phyloP scores from a whole-genome alignment of 495 filamentous ascomycete species.

The Arthonia radiata region DNA sequence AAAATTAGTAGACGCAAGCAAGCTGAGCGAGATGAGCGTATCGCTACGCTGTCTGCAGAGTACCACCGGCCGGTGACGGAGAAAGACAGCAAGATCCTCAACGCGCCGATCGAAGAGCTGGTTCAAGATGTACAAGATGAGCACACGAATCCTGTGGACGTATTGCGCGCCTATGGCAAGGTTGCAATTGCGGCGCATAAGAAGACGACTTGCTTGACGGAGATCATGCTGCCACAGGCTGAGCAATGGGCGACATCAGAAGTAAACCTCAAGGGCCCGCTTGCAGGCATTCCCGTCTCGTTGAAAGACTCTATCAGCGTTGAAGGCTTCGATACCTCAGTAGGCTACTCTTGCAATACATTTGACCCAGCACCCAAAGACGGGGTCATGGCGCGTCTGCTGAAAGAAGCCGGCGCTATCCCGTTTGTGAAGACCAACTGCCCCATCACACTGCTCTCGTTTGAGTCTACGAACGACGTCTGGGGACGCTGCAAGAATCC shows the following conservation, averaged over 20 bases:
- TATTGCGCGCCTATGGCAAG: slow-evolving; percentile 79
- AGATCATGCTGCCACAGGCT: slow-evolving; percentile 60
- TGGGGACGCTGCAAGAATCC: slow-evolving; percentile 71
- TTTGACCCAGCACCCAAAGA: slow-evolving; percentile 39
- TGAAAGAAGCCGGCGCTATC: slow-evolving; percentile 87
- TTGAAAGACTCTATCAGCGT: slow-evolving; percentile 76
- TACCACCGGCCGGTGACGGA: slow-evolving; percentile 41
- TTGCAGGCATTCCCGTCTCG: slow-evolving; percentile 75
- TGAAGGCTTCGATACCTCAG: slow-evolving; percentile 62
- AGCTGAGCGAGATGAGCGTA: slow-evolving; percentile 38
- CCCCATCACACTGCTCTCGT: slow-evolving; percentile 77
- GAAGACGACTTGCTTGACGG: slow-evolving; percentile 78
- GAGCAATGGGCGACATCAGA: slow-evolving; percentile 44
- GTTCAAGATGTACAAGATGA: slow-evolving; percentile 53
- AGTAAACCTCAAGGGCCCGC: slow-evolving; percentile 54
- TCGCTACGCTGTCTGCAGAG: slow-evolving; percentile 32
- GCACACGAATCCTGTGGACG: slow-evolving; percentile 36
- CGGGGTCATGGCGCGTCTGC: slow-evolving; percentile 46
- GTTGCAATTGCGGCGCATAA: slow-evolving; percentile 62
- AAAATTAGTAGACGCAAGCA: slow-evolving; percentile 51
- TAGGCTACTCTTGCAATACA: slow-evolving; percentile 55
- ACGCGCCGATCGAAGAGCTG: slow-evolving; percentile 50
- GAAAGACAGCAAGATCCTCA: slow-evolving; percentile 37
- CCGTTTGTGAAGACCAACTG: slow-evolving; percentile 91
- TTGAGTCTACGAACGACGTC: slow-evolving; percentile 79